Base-by-base conservation (phyloP, 768 basidiomycete species). In the Trametopsis cervina region DNA sequence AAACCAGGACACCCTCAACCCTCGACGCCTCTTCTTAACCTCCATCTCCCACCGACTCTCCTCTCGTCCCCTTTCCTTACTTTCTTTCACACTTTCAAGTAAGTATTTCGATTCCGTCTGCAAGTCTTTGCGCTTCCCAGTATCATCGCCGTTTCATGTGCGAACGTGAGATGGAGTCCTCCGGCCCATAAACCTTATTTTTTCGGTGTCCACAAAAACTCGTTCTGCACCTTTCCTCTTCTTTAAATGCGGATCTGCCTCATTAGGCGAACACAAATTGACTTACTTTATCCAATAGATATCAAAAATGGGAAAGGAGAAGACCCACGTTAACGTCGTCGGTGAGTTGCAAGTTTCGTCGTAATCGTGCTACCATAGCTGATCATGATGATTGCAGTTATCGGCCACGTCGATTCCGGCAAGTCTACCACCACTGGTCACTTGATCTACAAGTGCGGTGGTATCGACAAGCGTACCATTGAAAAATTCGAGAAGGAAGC, bases 401-500 rank as follows among this genome's bases (percentile, higher is more conserved):
- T 95, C 77, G 93, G 94, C 59, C 93, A 94, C 79, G 91, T 94
- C 89, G 93, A 97, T 78, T 97, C 95, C 69, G 95, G 95, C 60
- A 99, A 98, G 78, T 98, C 95, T 51, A 99, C 96, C 75, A 99
- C 96, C 66, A 99, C 96, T 61, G 96, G 96, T 60, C 96, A 99
- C 78, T 81, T 99, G 78, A 98, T 98, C 85, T 98, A 97, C 90
- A 96, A 99, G 85, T 99, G 96, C 71, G 96, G 96, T 85, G 96
- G 96, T 89, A 99, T 99, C 78, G 96, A 99, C 72, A 99, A 98
- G 82, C 92, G 92, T 84, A 93, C 91, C 68, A 94, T 95, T 59
- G 92, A 94, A 75, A 96, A 97, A 80, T 98, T 97, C 80, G 96
- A 99, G 82, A 99, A 99, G 85, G 96, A 99, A 77, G 96, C 96